Conservation (phyloP, 345 rosid species). For the Noccaea bulbosa region DNA sequence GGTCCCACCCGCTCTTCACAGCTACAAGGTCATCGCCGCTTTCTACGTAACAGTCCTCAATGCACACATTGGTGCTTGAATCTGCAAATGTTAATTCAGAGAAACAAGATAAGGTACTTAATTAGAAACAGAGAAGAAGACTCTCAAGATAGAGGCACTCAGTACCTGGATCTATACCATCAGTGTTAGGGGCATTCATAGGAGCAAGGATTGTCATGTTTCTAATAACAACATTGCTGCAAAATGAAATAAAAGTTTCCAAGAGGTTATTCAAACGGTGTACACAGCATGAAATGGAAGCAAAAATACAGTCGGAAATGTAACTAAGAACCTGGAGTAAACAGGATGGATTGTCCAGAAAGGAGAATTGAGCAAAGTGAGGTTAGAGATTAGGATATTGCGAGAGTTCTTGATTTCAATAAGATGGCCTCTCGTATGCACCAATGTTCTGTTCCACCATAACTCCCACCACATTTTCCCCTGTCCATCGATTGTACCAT, state of each 20-base stretch:
- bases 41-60: slow-evolving; percentile 90
- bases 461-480: slow-evolving; percentile 99
- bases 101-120: background rate
- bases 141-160: background rate
- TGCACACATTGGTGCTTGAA: slow-evolving; percentile 85
- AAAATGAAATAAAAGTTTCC: background rate
- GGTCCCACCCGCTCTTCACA: slow-evolving; percentile 98
- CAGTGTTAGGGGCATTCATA: slow-evolving; percentile 93
- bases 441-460: slow-evolving; percentile 96
- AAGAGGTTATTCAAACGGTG: slow-evolving; percentile 9
- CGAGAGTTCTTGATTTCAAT: slow-evolving; percentile 81
- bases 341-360: slow-evolving; percentile 98
- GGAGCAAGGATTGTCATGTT: slow-evolving; percentile 93
- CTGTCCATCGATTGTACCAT: slow-evolving; percentile 95
- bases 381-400: slow-evolving; percentile 79
- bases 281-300: background rate
- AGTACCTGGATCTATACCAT: slow-evolving; percentile 92
- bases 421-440: slow-evolving; percentile 93
- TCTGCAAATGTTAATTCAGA: slow-evolving; percentile 54
- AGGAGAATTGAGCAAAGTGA: slow-evolving; percentile 84
- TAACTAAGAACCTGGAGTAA: slow-evolving; percentile 73
- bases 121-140: background rate
- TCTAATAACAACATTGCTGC: slow-evolving; percentile 83
- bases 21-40: slow-evolving; percentile 99
- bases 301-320: slow-evolving; percentile 1